Conservation (phyloP, 83 land plant genomes). For the Thuja plicata region DNA sequence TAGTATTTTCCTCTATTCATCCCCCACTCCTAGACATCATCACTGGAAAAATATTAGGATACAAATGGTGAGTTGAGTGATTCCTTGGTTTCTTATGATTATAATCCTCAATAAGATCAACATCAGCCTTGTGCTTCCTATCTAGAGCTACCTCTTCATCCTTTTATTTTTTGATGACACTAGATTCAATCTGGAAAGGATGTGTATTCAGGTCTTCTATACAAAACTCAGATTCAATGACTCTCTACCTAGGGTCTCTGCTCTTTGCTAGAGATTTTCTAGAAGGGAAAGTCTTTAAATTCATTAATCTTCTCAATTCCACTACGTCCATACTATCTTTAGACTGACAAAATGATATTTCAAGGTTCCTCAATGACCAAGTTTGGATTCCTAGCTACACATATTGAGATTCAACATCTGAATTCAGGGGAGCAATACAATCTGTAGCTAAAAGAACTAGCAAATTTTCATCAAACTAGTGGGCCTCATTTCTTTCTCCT, state of each 20-base stretch:
- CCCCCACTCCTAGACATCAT: constrained; percentile 52
- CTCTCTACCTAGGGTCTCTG: constrained; percentile 66
- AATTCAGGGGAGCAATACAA: background rate
- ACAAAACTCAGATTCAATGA: constrained; percentile 23
- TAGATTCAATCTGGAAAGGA: constrained; percentile 1
- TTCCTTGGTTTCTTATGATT: constrained; percentile 30
- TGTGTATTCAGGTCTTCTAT: constrained; percentile 15
- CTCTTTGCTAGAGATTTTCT: constrained; percentile 32
- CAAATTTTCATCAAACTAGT: background rate
- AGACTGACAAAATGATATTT: background rate
- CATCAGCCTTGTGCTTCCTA: constrained; percentile 34
- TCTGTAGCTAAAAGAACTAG: background rate
- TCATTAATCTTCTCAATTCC: background rate
- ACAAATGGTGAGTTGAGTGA: background rate
- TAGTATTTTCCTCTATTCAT: constrained; percentile 56
- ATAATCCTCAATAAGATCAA: constrained; percentile 14
- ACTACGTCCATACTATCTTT: constrained; percentile 5
- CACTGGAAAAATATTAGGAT: constrained; percentile 15
- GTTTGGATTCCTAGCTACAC: constrained; percentile 7
- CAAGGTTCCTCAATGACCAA: background rate
- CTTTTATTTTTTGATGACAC: constrained; percentile 13
- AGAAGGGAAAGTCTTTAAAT: constrained; percentile 1
- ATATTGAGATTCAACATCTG: background rate
- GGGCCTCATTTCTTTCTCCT: background rate
- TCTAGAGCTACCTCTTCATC: constrained; percentile 10